Evolutionary conservation across 352 stramenopile genomes (phyloP), one percentile per base, ranked within the genome.

Genomic region (Globisporangium solare): DNA sequence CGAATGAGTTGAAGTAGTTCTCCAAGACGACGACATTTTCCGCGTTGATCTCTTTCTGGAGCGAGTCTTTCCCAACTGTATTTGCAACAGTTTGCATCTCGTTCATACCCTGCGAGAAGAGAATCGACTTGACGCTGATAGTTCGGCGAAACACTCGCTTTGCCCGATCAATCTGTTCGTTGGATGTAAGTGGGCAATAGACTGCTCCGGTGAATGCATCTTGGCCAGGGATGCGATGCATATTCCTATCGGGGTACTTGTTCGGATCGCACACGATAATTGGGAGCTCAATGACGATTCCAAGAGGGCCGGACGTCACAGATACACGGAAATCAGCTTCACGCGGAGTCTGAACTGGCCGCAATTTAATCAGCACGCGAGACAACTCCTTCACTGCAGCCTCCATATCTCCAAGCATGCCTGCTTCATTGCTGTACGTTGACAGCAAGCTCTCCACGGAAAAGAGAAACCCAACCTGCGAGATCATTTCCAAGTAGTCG

Each of bases 81-180:
- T 98, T 98, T 2, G 88, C 88, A 7, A 98, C 77, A 20, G 89
- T 97, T 67, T 97, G 89, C 75, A 95, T 92, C 62, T 97, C 92
- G 72, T 98, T 98, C 70, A 98, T 85, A 40, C 92, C 91, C 49
- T 97, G 85, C 2, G 81, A 92, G 57, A 94, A 94, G 10, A 94
- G 64, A 20, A 94, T 73, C 4, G 85, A 77, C 10, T 89, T 74
- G n/a, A 94, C 73, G 7, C 51, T 57, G 62, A 94, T 88, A 1
- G 65, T 56, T 20, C 69, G 68, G 49, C 73, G 66, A 35, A 92
- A 83, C 53, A 92, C 65, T 46, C 70, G 71, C n/a, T 86, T 78
- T 1, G 73, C 70, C 1, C 80, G 76, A 27, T 75, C 51, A 37
- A 74, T 81, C 46, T 90, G 51, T 35, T 79, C 75, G 13, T 54